A percentile compares a stretch with the other conserved stretches of the same genome.
Evolutionary conservation across 805 yeast species (phyloP).

Genomic region (Metschnikowia vanudenii): DNA sequence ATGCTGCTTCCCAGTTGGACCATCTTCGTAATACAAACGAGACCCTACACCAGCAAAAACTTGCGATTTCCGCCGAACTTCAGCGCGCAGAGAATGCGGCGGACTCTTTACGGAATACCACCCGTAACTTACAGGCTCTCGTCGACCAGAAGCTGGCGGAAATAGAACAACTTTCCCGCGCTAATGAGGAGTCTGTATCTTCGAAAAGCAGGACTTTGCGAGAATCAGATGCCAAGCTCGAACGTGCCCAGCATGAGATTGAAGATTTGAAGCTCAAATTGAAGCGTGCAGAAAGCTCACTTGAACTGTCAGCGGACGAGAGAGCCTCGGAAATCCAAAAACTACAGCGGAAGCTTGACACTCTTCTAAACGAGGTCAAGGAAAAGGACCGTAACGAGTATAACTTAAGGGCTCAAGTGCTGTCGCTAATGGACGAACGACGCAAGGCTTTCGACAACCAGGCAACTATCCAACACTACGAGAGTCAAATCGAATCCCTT

Average conservation of each 20-base stretch:
- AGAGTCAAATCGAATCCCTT: constrained; percentile 26
- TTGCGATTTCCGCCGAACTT: constrained; percentile 1
- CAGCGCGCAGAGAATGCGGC: constrained; percentile 9
- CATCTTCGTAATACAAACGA: constrained; percentile 2
- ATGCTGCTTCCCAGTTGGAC: constrained; percentile 10
- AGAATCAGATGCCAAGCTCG: constrained; percentile 9
- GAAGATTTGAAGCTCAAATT: constrained; percentile 10
- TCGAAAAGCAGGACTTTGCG: constrained; percentile 13
- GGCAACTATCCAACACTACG: constrained; percentile 19
- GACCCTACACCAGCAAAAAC: background rate
- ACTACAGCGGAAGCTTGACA: constrained; percentile 19
- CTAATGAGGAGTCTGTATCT: constrained; percentile 5
- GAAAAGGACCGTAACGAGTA: constrained; percentile 25
- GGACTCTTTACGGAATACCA: constrained; percentile 1
- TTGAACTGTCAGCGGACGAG: constrained; percentile 9
- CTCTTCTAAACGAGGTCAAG: constrained; percentile 21
- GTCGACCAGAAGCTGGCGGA: constrained; percentile 1
- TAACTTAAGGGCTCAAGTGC: constrained; percentile 24
- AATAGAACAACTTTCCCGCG: constrained; percentile 7
- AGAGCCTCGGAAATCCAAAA: constrained; percentile 12
- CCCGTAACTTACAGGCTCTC: background rate
- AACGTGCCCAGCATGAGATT: constrained; percentile 9
- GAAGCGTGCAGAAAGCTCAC: constrained; percentile 9
- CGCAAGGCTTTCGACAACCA: constrained; percentile 16
- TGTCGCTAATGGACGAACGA: constrained; percentile 22